phyloP scores from a whole-genome alignment of 2,329 filamentous ascomycete species.

The Colletotrichum siamense region DNA sequence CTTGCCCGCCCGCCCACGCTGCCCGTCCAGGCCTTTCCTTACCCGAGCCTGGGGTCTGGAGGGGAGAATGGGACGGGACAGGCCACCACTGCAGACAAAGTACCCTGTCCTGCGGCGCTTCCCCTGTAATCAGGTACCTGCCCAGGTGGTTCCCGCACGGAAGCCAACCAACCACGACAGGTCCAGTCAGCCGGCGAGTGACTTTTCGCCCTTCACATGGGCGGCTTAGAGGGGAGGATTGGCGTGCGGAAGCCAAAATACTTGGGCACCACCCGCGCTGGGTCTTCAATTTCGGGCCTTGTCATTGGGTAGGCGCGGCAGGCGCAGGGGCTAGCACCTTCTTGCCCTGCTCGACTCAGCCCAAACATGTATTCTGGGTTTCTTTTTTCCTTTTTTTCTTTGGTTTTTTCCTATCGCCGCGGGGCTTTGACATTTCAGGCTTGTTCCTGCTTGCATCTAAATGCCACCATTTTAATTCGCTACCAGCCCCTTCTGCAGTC shows the following conservation, averaged over 20 bases:
- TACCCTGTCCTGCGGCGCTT: neutral
- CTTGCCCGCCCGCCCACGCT: neutral
- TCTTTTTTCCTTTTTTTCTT: neutral
- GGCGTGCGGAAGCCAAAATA: conserved; percentile 19
- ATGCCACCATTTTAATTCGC: neutral
- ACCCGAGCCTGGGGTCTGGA: neutral
- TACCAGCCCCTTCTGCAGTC: neutral
- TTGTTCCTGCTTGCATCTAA: neutral
- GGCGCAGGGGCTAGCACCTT: conserved; percentile 9
- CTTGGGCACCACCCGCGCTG: conserved; percentile 19
- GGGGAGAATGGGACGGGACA: neutral
- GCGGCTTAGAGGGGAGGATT: neutral
- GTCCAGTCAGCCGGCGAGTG: conserved; percentile 16
- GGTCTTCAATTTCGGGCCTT: neutral
- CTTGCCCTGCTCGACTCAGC: conserved; percentile 18
- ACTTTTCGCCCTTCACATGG: conserved; percentile 18
- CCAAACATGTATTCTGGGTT: neutral
- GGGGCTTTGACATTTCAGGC: neutral
- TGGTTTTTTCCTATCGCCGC: neutral
- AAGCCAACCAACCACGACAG: conserved; percentile 10
- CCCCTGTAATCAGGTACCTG: neutral
- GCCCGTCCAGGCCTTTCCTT: conserved; percentile 10
- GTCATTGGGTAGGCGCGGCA: conserved; percentile 23
- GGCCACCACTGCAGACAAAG: conserved; percentile 5
- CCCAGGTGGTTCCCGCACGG: neutral